Conservation (phyloP, 352 stramenopile genomes). For the Albugo candida region DNA sequence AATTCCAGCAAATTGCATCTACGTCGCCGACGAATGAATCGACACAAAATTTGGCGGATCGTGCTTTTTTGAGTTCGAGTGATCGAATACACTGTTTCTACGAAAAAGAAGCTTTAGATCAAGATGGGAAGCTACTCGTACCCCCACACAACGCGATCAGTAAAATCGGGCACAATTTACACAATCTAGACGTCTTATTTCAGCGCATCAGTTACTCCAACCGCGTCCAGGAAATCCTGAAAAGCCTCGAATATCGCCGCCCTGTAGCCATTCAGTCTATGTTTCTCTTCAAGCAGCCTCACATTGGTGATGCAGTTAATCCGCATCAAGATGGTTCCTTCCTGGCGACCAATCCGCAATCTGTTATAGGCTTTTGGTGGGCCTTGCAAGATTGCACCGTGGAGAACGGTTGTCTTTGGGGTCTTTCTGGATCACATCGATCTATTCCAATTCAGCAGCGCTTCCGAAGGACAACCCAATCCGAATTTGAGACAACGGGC, state of each 20-base stretch:
- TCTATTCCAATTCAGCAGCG: slow-evolving; percentile 65
- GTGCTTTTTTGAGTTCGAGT: slow-evolving; percentile 88
- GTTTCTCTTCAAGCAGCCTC: slow-evolving; percentile 96
- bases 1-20: slow-evolving; percentile 32
- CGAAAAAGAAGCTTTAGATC: slow-evolving; percentile 63
- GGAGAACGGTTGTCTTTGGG: slow-evolving; percentile 90
- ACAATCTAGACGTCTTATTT: slow-evolving; percentile 80
- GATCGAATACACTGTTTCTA: slow-evolving; percentile 89
- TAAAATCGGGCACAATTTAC: slow-evolving; percentile 92
- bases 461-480: slow-evolving; percentile 43
- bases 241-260: slow-evolving; percentile 71
- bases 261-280: slow-evolving; percentile 88
- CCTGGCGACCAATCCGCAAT: slow-evolving; percentile 91
- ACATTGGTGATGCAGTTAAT: slow-evolving; percentile 84
- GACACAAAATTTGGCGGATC: slow-evolving; percentile 61
- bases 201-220: slow-evolving; percentile 60
- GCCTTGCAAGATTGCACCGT: slow-evolving; percentile 89
- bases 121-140: slow-evolving; percentile 45
- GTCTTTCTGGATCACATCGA: slow-evolving; percentile 78
- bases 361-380: slow-evolving; percentile 89
- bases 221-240: slow-evolving; percentile 49
- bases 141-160: slow-evolving; percentile 74
- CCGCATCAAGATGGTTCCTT: slow-evolving; percentile 95
- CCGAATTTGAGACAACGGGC: slow-evolving; percentile 19
- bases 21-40: slow-evolving; percentile 76